Evolutionary conservation across 306 rosid species (phyloP), one percentile per base, ranked within the genome.

Genomic region (Quercus aquifolioides): DNA sequence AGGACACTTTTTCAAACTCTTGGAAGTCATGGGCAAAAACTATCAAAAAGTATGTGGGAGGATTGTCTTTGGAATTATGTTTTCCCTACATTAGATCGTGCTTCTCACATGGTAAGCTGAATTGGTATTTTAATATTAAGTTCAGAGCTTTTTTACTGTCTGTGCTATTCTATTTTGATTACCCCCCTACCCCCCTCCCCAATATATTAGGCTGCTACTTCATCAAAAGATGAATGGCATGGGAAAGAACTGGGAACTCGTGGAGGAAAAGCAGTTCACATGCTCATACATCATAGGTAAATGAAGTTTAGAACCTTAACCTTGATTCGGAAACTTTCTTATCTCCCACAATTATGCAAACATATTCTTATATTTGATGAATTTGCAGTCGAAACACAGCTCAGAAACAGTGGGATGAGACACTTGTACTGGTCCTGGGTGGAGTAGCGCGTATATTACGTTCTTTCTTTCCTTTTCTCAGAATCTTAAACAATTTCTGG

Each of bases 321-420:
- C 62, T 67, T 78, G 55, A 60, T 81, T 63, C 69, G 30, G 74
- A 26, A 33, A 43, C 76, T 74, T 59, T 25, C 19, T 69, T 75
- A 71, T 31, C 80, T 62, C 70, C 56, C 56, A 68, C 19, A 55
- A 35, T 71, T 28, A 35, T 74, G 73, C 54, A 73, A 54, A 14
- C 31, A 72, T 69, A n/a, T 55, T 57, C 31, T 74, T 57, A n/a
- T 73, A 17, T 74, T 88, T 75, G 58, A 80, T 88, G 46, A 60
- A 80, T 84, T 73, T 89, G 86, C 91, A 94, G 99, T 86, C 99
- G 99, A 74, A 94, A 94, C 87, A 94, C 99, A 2, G 97, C 95
- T 86, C 99, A 94, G 87, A 94, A 94, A 84, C 99, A 94, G 85
- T 94, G 99, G 99, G 99, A 94, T 80, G 99, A 94, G 87, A 91